Conservation (phyloP, 495 filamentous ascomycete species). For the Staphylotrichum longicolle region DNA sequence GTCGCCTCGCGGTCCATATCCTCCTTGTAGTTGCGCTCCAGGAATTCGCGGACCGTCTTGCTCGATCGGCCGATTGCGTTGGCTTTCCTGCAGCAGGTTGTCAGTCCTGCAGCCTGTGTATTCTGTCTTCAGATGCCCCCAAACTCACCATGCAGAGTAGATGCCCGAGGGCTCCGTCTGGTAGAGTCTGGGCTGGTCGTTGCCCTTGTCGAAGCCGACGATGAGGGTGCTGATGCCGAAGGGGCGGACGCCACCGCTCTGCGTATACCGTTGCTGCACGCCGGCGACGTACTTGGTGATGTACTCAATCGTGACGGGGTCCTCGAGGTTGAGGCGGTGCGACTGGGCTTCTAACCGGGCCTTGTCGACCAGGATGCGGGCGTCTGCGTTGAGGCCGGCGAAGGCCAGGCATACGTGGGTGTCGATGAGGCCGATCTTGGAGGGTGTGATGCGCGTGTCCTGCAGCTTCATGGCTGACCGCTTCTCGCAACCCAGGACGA, state of each 20-base stretch:
- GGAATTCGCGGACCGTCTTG: conserved; percentile 97
- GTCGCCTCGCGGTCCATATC: conserved; percentile 95
- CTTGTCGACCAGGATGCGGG: conserved; percentile 95
- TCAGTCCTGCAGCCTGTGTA: not conserved
- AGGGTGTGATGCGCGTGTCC: conserved; percentile 98
- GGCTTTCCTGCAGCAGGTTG: conserved; percentile 71
- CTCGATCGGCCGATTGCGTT: conserved; percentile 97
- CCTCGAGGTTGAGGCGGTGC: conserved; percentile 96
- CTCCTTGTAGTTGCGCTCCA: conserved; percentile 96
- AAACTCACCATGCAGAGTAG: conserved; percentile 88
- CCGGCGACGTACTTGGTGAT: conserved; percentile 98
- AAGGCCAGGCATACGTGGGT: conserved; percentile 96
- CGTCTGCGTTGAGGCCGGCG: conserved; percentile 94
- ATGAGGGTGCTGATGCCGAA: conserved; percentile 98
- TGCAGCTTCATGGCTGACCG: conserved; percentile 98
- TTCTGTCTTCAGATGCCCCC: not conserved
- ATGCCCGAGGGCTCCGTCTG: conserved; percentile 98
- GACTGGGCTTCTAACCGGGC: conserved; percentile 95
- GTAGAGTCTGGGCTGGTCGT: conserved; percentile 81
- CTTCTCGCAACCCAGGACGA: conserved; percentile 97
- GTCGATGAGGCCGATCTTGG: conserved; percentile 93
- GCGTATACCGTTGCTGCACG: conserved; percentile 97
- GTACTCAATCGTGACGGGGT: conserved; percentile 96
- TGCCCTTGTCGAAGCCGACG: conserved; percentile 92
- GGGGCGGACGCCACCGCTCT: conserved; percentile 93